Percentiles rank a stretch among this genome's conserved stretches.
Evolutionary conservation across 2,329 filamentous ascomycete genomes (phyloP).

Genomic region (Aspergillus aculeatus): DNA sequence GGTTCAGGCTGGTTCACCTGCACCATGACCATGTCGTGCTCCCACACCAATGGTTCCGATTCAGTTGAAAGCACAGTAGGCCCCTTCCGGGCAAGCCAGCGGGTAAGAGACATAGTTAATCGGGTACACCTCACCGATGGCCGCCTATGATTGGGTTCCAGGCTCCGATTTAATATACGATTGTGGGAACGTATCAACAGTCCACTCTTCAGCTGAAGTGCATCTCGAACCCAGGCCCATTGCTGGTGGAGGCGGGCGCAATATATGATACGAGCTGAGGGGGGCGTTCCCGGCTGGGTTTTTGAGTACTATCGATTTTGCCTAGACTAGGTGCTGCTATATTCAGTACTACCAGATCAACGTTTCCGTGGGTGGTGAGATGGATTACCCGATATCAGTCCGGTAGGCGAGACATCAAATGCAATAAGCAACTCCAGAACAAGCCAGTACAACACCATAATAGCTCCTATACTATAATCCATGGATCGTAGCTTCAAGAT

Average conservation of each 20-base stretch:
- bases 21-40: background rate
- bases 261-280: background rate
- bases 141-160: constrained; percentile 4
- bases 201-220: background rate
- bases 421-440: too few species aligned
- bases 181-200: background rate
- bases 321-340: background rate
- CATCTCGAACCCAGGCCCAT: background rate
- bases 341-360: background rate
- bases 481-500: background rate
- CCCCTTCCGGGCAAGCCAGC: background rate
- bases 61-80: background rate
- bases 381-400: background rate
- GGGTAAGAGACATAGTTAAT: constrained; percentile 3
- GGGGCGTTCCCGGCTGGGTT: too few species aligned
- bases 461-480: background rate
- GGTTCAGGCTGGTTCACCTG: background rate
- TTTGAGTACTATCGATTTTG: background rate
- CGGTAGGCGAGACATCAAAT: too few species aligned
- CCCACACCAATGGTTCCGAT: background rate
- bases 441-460: too few species aligned
- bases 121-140: background rate
- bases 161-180: background rate
- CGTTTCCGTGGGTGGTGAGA: background rate
- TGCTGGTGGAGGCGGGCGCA: background rate